Evolutionary conservation across 768 basidiomycete genomes (phyloP), one percentile per base, ranked within the genome.

Genomic region (Daedalea quercina): DNA sequence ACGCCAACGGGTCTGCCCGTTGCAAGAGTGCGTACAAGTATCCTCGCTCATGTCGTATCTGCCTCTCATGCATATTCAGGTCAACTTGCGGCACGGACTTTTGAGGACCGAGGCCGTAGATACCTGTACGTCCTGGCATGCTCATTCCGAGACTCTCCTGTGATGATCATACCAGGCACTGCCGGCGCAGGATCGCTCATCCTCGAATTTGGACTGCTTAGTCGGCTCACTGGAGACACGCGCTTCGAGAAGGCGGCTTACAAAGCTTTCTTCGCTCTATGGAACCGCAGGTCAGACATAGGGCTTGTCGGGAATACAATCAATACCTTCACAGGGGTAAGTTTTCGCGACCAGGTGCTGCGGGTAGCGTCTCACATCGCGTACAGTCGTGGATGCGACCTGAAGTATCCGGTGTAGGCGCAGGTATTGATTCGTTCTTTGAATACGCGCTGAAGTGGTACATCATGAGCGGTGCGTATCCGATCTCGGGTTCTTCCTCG

Each of bases 371-470:
- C 28, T 31, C 28, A 31, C 28, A 4, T 31, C 4, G 28, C 11
- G 4, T 31, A 6, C 28, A 87, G 90, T 66, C 71, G 33, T 96
- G 93, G 93, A 79, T 77, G 13, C 68, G 73, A 45, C 91, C 93
- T 17, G 85, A 91, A 56, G 69, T 85, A 7, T 84, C 83, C 24
- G 80, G 87, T 1, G 88, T 94, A 28, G 95, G 95, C 23, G 96
- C 96, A 6, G 96, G 96, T 0, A 84, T 96, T 41, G 96, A 98
- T 66, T 93, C 90, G 2, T 96, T 95, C 66, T 94, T 88, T 64
- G 96, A 99, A 65, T 94, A 94, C 67, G 89, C 92, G 11, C 68
- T 94, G 42, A 94, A 94, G 63, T 92, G 91, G 83, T 93, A 94
- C 64, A 84, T 95, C 37, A 63, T 93, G 63, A 91, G 88, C 61